These are phyloP conservation scores for Colletotrichum sp. DNA, from an alignment of 2,329 filamentous ascomycete species.

Conservation along the genomic window DNA sequence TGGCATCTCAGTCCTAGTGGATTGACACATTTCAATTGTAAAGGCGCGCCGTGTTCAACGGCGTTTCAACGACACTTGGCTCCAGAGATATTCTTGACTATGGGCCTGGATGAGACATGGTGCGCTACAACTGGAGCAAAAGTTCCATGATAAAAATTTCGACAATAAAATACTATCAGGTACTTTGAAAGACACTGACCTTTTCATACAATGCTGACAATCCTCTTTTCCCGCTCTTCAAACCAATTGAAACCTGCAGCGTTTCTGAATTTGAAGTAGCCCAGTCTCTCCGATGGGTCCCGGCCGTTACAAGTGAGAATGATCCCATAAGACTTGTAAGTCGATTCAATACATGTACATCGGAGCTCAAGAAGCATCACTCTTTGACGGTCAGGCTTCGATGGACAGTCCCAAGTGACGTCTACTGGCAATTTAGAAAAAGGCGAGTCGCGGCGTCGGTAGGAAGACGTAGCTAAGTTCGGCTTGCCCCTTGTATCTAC, in stretches of 20 bases:
- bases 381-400: fast-evolving
- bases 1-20: not conserved
- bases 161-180: fast-evolving
- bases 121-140: not conserved
- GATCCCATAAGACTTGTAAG: fast-evolving
- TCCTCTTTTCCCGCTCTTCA: not conserved
- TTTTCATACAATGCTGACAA: not conserved
- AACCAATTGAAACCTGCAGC: not conserved
- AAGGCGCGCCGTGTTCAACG: not conserved
- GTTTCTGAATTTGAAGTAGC: fast-evolving
- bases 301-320: not conserved
- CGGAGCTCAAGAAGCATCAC: not conserved
- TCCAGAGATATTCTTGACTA: fast-evolving
- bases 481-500: fast-evolving
- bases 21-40: fast-evolving
- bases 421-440: fast-evolving
- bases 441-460: not conserved
- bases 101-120: fast-evolving
- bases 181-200: not conserved
- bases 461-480: not conserved
- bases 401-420: not conserved
- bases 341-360: fast-evolving
- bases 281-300: fast-evolving
- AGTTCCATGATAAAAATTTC: not conserved
- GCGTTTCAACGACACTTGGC: not conserved